phyloP scores from a whole-genome alignment of 1,284 basidiomycete genomes.

The Phylloboletellus chloephorus region DNA sequence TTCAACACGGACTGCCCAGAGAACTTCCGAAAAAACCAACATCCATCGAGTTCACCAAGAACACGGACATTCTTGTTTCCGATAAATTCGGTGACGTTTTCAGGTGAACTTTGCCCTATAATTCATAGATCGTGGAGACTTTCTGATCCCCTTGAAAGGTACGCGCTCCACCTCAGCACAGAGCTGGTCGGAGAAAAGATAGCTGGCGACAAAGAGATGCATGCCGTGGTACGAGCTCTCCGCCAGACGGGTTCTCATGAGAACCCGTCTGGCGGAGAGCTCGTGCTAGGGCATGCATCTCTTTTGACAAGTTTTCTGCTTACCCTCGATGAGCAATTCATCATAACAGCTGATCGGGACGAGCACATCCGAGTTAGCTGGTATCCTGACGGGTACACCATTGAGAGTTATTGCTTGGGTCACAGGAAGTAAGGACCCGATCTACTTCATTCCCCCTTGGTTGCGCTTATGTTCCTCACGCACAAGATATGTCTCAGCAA shows the following conservation, averaged over 20 bases:
- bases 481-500: constrained; percentile 73
- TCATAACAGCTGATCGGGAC: constrained; percentile 86
- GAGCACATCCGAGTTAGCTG: constrained; percentile 91
- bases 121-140: background rate
- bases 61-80: constrained; percentile 60
- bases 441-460: background rate
- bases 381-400: constrained; percentile 78
- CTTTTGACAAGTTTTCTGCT: constrained; percentile 72
- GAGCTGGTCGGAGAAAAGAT: constrained; percentile 21
- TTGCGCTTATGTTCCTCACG: constrained; percentile 5
- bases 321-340: constrained; percentile 59
- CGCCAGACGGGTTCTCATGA: constrained; percentile 67
- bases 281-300: constrained; percentile 84
- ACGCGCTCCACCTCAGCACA: constrained; percentile 38
- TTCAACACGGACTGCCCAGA: constrained; percentile 35
- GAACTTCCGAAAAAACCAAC: constrained; percentile 77
- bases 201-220: constrained; percentile 35
- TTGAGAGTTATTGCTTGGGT: constrained; percentile 83
- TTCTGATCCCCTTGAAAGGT: constrained; percentile 35
- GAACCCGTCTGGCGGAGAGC: constrained; percentile 67
- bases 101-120: constrained; percentile 40
- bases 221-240: no score
- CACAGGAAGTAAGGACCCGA: constrained; percentile 61
- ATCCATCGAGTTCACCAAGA: constrained; percentile 51
- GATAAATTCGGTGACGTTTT: constrained; percentile 89